Evolutionary conservation across 2,329 filamentous ascomycete genomes (phyloP), one percentile per base, ranked within the genome.

Genomic region (Paramyrothecium roridum): DNA sequence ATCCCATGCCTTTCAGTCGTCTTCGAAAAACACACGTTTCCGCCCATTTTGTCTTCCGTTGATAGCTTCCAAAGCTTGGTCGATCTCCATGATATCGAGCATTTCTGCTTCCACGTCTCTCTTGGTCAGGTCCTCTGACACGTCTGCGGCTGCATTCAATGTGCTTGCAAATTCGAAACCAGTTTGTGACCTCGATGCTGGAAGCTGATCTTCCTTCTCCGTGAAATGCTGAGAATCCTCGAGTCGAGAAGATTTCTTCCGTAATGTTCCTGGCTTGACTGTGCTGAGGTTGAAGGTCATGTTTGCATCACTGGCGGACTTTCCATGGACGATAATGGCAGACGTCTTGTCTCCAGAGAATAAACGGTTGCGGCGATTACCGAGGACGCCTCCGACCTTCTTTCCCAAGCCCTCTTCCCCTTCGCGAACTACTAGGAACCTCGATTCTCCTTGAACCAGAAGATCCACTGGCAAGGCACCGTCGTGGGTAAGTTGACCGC

Each of bases 81-180:
- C 85, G 63, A 88, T 85, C 61, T 84, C 83, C 77, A 86, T 82
- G 48, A 88, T 84, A 65, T 86, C 84, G 61, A 88, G 73, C 75
- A 86, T 81, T 68, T 86, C 83, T 30, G 77, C 75, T 64, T 86
- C 83, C 13, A 85, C 75, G 54, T 85, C 77, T 33, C 83, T 73
- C 23, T 74, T 72, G 21, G 73, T 76, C n/a, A 78, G 72, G 52
- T 81, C 78, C 34, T 79, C 76, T 21, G 73, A 72, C 8, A 73
- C 68, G 55, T 85, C 82, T 3, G 83, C 83, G 2, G 83, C 83
- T 2, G 73, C 77, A 50, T 72, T 76, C 33, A 86, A 65, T 19
- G 74, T 80, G 47, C 78, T 76, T 40, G 76, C 75, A 59, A 86
- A 85, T 19, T 77, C 73, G 33, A 84, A 74, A 17, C 77, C 77